Conservation (phyloP, 1,284 basidiomycete species). For the Filobasidium uniguttulatum region DNA sequence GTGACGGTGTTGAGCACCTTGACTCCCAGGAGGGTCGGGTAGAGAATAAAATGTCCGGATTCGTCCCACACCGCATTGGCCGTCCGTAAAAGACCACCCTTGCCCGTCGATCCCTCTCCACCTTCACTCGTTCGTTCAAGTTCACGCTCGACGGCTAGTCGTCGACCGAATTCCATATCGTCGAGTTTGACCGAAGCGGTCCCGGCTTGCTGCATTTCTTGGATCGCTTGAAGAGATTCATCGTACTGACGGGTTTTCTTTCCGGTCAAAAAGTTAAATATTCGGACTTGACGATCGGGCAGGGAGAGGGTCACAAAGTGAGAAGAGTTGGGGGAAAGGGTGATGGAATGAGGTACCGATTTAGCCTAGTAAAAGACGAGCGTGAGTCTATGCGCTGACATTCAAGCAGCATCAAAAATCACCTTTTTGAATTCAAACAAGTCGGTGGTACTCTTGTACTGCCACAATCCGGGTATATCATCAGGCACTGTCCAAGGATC, state of each 20-base stretch:
- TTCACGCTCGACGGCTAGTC: constrained; percentile 82
- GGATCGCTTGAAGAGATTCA: constrained; percentile 77
- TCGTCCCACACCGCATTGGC: constrained; percentile 93
- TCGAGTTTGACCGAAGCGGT: constrained; percentile 83
- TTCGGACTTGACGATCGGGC: constrained; percentile 79
- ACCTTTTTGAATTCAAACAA: constrained; percentile 98
- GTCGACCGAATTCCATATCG: constrained; percentile 98
- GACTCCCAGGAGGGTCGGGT: constrained; percentile 84
- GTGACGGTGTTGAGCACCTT: constrained; percentile 94
- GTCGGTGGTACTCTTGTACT: constrained; percentile 81
- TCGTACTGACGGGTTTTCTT: constrained; percentile 89
- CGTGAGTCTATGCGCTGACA: too few relatives aligned
- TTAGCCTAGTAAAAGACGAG: constrained; percentile 51
- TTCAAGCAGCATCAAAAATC: constrained; percentile 14
- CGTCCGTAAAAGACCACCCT: constrained; percentile 42
- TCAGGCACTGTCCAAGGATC: constrained; percentile 77
- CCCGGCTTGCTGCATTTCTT: constrained; percentile 94
- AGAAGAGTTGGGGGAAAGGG: constrained; percentile 72
- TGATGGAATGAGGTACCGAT: constrained; percentile 77
- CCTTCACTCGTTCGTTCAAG: constrained; percentile 51
- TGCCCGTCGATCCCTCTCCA: constrained; percentile 31
- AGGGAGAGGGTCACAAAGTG: constrained; percentile 87
- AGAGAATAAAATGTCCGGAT: constrained; percentile 83
- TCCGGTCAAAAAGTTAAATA: constrained; percentile 81
- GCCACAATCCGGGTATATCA: constrained; percentile 66